Percentiles rank a stretch among this genome's conserved stretches.
These are phyloP conservation scores for Nidularia sp. DNA, from an alignment of 768 basidiomycete species.

Conservation along the genomic window DNA sequence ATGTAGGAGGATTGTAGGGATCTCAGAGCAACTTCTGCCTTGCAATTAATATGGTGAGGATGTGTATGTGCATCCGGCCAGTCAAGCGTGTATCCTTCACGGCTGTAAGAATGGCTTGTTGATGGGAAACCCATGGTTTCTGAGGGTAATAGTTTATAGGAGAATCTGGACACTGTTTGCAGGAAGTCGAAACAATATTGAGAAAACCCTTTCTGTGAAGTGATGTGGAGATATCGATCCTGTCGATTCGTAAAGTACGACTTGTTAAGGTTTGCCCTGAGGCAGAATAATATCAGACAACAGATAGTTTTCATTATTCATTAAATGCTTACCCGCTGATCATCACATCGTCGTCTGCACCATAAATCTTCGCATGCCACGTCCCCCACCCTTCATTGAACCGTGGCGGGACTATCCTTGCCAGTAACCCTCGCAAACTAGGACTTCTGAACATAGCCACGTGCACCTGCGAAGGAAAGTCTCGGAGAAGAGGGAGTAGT, in stretches of 20 bases:
- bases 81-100: constrained; percentile 45
- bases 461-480: constrained; percentile 69
- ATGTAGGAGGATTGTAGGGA: constrained; percentile 51
- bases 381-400: constrained; percentile 99
- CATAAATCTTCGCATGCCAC: constrained; percentile 97
- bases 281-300: not conserved
- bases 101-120: constrained; percentile 19
- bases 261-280: constrained; percentile 86
- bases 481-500: constrained; percentile 69
- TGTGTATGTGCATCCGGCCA: constrained; percentile 68
- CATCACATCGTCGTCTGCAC: constrained; percentile 87
- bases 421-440: constrained; percentile 68
- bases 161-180: constrained; percentile 62
- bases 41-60: constrained; percentile 65
- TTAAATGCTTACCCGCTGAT: constrained; percentile 74
- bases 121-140: not conserved
- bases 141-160: constrained; percentile 49
- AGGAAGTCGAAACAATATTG: constrained; percentile 85
- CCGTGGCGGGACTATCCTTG: constrained; percentile 78
- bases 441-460: constrained; percentile 88
- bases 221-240: constrained; percentile 87
- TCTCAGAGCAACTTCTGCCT: constrained; percentile 51
- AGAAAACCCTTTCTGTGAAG: constrained; percentile 54
- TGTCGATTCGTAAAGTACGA: constrained; percentile 95
- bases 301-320: not conserved